These are phyloP conservation scores for Picochlorum sp. DNA, from an alignment of 139 green algal species.

Conservation along the genomic window DNA sequence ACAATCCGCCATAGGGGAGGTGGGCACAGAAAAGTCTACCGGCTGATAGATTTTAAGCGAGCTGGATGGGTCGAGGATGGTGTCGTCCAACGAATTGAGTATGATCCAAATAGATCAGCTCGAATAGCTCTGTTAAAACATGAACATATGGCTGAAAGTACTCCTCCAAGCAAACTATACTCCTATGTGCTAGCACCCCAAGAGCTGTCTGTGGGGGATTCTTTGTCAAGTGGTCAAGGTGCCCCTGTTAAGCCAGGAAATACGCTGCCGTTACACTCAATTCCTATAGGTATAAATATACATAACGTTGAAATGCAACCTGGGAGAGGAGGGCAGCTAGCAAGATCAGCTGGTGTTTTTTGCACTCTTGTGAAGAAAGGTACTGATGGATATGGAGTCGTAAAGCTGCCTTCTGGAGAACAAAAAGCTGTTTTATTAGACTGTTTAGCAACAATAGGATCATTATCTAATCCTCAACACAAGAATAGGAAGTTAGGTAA, in stretches of 20 bases:
- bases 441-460: constrained; percentile 81
- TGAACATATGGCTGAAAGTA: not conserved
- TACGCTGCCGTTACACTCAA: constrained; percentile 54
- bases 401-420: constrained; percentile 79
- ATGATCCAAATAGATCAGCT: constrained; percentile 82
- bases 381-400: constrained; percentile 49
- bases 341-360: constrained; percentile 54
- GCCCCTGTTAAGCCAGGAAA: constrained; percentile 56
- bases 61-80: constrained; percentile 1
- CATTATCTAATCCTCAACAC: constrained; percentile 75
- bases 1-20: constrained; percentile 62
- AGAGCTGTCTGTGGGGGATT: constrained; percentile 44
- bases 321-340: constrained; percentile 61
- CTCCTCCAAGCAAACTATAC: constrained; percentile 8
- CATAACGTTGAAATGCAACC: constrained; percentile 84
- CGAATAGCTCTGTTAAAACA: constrained; percentile 79
- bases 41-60: constrained; percentile 58
- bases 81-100: constrained; percentile 78
- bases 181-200: constrained; percentile 73
- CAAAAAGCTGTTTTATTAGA: constrained; percentile 50
- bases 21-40: constrained; percentile 56
- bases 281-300: constrained; percentile 51
- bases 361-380: constrained; percentile 53
- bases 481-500: constrained; percentile 74
- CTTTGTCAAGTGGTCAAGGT: constrained; percentile 36